Evolutionary conservation across 192 early-diverging fungal genomes (phyloP).

Genomic region (Cladochytrium replicatum): DNA sequence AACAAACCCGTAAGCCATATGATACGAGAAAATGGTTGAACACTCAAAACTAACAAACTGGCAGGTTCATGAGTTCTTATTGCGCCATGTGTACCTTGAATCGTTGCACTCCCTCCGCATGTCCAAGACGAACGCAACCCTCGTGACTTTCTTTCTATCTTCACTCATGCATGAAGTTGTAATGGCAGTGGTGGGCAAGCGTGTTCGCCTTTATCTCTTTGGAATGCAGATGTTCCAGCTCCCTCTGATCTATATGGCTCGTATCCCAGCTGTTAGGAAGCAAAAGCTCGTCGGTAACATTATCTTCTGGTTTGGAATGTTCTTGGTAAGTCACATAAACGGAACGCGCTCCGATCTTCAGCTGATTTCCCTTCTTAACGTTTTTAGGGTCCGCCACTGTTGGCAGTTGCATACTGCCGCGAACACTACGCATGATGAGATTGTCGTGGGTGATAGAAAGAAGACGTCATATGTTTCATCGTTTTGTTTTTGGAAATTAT

Average conservation of each 20-base stretch:
- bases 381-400: constrained; percentile 54
- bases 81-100: constrained; percentile 83
- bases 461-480: too few species aligned
- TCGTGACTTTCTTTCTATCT: constrained; percentile 72
- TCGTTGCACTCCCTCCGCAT: constrained; percentile 62
- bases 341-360: background rate
- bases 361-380: background rate
- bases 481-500: too few species aligned
- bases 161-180: constrained; percentile 76
- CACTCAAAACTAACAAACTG: background rate
- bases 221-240: constrained; percentile 80
- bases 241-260: constrained; percentile 69
- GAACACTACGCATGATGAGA: too few species aligned
- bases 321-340: constrained; percentile 36
- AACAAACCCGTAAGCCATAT: constrained; percentile 59
- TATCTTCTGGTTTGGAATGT: constrained; percentile 88
- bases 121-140: constrained; percentile 56
- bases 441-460: too few species aligned
- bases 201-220: constrained; percentile 71
- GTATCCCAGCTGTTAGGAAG: constrained; percentile 46
- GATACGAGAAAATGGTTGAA: too few species aligned
- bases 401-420: constrained; percentile 67
- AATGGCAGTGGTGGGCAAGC: constrained; percentile 53
- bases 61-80: constrained; percentile 74
- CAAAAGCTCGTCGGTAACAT: constrained; percentile 64